Percentiles rank a stretch among this genome's conserved stretches.
Evolutionary conservation across 2,329 filamentous ascomycete species (phyloP).

Genomic region (Talaromyces sp.): DNA sequence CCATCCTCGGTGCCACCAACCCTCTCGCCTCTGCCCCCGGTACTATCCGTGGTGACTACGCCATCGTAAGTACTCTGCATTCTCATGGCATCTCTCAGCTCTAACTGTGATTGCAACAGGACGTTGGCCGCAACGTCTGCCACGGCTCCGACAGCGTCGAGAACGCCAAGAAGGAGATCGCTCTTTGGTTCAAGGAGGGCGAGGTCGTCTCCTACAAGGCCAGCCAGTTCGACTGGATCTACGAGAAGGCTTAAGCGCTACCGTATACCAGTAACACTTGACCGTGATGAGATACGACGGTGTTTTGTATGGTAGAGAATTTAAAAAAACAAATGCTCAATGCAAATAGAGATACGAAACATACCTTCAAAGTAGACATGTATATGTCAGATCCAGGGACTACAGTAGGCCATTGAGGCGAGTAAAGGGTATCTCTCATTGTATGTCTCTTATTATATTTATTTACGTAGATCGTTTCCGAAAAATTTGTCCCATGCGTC

Average conservation of each 20-base stretch:
- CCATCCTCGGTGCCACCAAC: slow-evolving; percentile 98
- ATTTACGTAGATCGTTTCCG: slow-evolving; percentile 18
- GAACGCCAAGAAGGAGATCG: slow-evolving; percentile 99
- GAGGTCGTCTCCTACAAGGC: slow-evolving; percentile 83
- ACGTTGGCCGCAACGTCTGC: slow-evolving; percentile 97
- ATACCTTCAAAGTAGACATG: background rate
- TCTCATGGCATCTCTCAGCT: background rate
- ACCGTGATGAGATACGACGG: slow-evolving; percentile 7
- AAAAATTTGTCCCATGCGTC: slow-evolving; percentile 35
- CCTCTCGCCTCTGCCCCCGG: slow-evolving; percentile 88
- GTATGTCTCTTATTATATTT: background rate
- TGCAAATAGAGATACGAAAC: slow-evolving; percentile 11
- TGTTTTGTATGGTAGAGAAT: slow-evolving; percentile 5
- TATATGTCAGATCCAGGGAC: background rate
- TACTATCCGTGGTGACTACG: slow-evolving; percentile 95
- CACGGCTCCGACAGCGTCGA: slow-evolving; percentile 98
- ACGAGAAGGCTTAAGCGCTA: slow-evolving; percentile 68
- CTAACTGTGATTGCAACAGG: slow-evolving; percentile 33
- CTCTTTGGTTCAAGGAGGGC: slow-evolving; percentile 90
- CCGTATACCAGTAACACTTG: slow-evolving; percentile 2
- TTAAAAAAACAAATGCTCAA: slow-evolving; percentile 4
- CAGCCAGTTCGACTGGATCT: slow-evolving; percentile 87
- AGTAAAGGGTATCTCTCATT: background rate
- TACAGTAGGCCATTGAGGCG: background rate
- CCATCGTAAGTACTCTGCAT: slow-evolving; percentile 52